These are phyloP conservation scores for Imleria badia DNA, from an alignment of 768 basidiomycete genomes.

Conservation along the genomic window DNA sequence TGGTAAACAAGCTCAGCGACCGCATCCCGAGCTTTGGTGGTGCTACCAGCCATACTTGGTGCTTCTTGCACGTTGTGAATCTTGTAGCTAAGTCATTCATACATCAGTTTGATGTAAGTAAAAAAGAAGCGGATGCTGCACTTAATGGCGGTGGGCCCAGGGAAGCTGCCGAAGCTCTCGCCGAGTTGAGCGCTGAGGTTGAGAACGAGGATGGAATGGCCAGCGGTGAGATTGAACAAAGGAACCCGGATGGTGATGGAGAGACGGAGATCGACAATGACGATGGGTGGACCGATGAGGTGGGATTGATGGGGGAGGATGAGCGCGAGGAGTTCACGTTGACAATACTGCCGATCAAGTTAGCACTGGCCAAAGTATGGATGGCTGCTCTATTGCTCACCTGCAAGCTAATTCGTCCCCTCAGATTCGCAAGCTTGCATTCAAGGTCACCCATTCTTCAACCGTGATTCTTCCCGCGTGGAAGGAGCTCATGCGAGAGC, in stretches of 20 bases:
- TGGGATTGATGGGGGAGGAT: slow-evolving; percentile 2
- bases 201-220: not conserved
- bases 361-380: slow-evolving; percentile 25
- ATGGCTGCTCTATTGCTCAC: not conserved
- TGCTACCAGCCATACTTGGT: too few species aligned
- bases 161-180: not conserved
- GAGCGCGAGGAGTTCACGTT: slow-evolving; percentile 14
- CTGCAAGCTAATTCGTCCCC: not conserved
- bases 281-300: slow-evolving; percentile 29
- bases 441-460: slow-evolving; percentile 10
- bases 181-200: not conserved
- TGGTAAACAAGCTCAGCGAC: too few species aligned
- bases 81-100: not conserved
- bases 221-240: too few species aligned
- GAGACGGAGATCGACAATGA: slow-evolving; percentile 3
- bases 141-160: rapidly evolving
- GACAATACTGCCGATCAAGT: slow-evolving; percentile 20
- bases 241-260: not conserved
- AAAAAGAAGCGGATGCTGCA: not conserved
- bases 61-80: too few species aligned
- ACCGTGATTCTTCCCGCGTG: slow-evolving; percentile 26
- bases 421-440: slow-evolving; percentile 33
- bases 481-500: too few species aligned
- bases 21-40: too few species aligned
- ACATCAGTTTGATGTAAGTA: not conserved